Evolutionary conservation across 1,284 basidiomycete species (phyloP).

Genomic region (Cystobasidium slooffiae): DNA sequence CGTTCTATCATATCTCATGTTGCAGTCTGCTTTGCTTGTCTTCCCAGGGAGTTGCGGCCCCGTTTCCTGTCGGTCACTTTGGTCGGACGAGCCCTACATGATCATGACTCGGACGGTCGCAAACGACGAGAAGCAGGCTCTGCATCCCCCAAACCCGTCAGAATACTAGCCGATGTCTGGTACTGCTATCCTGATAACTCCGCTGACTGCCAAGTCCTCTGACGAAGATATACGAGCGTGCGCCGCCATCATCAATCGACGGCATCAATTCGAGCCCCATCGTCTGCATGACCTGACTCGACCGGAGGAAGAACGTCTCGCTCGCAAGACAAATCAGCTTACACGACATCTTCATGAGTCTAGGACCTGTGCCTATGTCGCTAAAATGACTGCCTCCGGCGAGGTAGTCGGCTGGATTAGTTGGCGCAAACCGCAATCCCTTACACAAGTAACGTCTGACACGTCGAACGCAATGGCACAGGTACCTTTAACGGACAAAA

Average conservation of each 20-base stretch:
- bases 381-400: background rate
- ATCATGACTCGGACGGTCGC: too few species aligned
- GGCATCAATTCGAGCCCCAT: constrained; percentile 12
- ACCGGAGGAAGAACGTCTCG: constrained; percentile 2
- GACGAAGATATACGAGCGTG: background rate
- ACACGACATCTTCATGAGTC: background rate
- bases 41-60: too few species aligned
- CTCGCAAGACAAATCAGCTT: background rate
- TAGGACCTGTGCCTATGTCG: background rate
- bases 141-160: too few species aligned
- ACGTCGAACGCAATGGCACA: background rate
- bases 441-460: background rate
- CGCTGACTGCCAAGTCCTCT: background rate
- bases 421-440: background rate
- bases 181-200: background rate
- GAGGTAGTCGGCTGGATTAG: constrained; percentile 14
- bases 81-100: too few species aligned
- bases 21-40: too few species aligned
- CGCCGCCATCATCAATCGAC: constrained; percentile 10
- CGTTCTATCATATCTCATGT: too few species aligned
- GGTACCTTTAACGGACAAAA: background rate
- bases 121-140: too few species aligned
- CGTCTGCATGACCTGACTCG: constrained; percentile 3
- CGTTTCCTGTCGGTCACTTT: too few species aligned
- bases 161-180: background rate